Percentiles rank a stretch among this genome's conserved stretches.
Conservation (phyloP, 257 asterid species). For the Hygrophila difformis region DNA sequence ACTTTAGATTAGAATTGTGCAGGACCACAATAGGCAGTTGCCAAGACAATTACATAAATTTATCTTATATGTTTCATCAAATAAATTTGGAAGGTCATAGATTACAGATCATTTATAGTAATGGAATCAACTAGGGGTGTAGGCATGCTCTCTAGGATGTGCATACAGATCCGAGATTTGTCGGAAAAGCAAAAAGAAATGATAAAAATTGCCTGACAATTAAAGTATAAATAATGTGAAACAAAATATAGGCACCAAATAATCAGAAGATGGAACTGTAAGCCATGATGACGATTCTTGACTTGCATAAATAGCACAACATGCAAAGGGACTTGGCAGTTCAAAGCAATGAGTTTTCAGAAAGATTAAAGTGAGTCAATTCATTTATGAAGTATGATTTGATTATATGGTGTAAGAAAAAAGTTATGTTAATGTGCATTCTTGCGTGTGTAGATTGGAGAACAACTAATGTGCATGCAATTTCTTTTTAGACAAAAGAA, state of each 20-base stretch:
- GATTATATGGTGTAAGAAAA: not conserved
- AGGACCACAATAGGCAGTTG: not conserved
- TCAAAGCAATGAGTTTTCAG: not conserved
- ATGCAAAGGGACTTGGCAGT: not conserved
- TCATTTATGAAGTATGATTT: not conserved
- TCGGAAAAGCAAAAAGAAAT: conserved; percentile 6
- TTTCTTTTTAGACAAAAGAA: not conserved
- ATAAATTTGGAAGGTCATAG: no score
- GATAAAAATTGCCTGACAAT: not conserved
- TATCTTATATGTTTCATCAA: no score
- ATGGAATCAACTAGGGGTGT: no score
- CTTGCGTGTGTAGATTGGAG: no score
- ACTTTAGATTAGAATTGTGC: conserved; percentile 1
- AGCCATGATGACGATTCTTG: not conserved
- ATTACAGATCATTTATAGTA: no score
- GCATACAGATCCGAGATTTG: no score
- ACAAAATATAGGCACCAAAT: not conserved
- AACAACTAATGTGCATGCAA: no score
- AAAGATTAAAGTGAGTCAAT: not conserved
- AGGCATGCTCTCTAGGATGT: no score
- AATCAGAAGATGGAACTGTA: not conserved
- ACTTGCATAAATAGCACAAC: no score
- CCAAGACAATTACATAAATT: not conserved
- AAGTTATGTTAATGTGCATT: no score
- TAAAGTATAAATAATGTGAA: not conserved